Conservation (phyloP, 345 rosid genomes). For the Euphorbia tirucalli region DNA sequence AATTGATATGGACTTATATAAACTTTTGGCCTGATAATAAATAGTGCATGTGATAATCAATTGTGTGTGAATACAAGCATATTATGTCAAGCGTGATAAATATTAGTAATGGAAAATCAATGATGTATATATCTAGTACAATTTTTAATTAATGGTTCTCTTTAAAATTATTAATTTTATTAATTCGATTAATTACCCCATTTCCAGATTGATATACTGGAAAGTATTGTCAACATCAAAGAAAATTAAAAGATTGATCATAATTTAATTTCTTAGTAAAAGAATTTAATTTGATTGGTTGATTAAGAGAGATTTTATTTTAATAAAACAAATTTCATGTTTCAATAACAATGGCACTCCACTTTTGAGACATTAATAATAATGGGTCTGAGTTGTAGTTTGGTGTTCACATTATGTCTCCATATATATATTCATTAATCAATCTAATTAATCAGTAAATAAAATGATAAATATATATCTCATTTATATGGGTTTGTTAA, state of each 20-base stretch:
- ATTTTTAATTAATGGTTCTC: not conserved
- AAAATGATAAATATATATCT: too few relatives aligned
- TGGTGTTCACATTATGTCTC: not conserved
- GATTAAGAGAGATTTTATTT: not conserved
- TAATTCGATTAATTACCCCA: not conserved
- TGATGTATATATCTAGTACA: not conserved
- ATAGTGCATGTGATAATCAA: too few relatives aligned
- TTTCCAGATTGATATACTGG: not conserved
- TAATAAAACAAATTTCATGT: not conserved
- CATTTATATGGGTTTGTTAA: too few relatives aligned
- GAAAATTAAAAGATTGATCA: not conserved
- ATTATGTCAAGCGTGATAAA: not conserved
- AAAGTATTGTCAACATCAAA: constrained; percentile 2
- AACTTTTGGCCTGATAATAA: not conserved
- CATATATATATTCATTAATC: not conserved
- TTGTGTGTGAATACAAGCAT: not conserved
- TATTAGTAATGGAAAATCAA: not conserved
- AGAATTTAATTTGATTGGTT: not conserved
- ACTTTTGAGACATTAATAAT: not conserved
- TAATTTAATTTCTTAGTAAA: not conserved
- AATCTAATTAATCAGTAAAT: not conserved
- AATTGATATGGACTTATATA: not conserved
- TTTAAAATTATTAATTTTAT: not conserved
- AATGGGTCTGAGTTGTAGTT: not conserved
- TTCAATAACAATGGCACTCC: constrained; percentile 1